phyloP scores from a whole-genome alignment of 2,329 filamentous ascomycete genomes.

The Fusarium sulawesiense region DNA sequence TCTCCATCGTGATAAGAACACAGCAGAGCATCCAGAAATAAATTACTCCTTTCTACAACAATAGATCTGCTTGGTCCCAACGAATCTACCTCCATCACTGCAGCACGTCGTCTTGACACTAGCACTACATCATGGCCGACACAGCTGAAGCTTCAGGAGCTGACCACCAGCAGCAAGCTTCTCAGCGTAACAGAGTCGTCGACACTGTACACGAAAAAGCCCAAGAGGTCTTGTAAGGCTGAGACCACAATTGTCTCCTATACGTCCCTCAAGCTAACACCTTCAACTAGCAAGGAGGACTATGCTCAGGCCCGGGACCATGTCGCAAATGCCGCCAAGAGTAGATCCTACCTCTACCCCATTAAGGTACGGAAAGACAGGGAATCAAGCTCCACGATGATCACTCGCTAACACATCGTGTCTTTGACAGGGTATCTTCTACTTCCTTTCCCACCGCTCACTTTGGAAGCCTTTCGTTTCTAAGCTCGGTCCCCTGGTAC shows the following conservation, averaged over 20 bases:
- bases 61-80: background rate
- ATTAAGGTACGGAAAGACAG: constrained; percentile 66
- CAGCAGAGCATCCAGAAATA: background rate
- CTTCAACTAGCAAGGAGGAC: constrained; percentile 70
- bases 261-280: constrained; percentile 18
- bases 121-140: constrained; percentile 41
- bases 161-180: constrained; percentile 34
- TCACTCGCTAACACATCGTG: constrained; percentile 16
- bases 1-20: constrained; percentile 13
- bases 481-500: constrained; percentile 69
- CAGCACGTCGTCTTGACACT: background rate
- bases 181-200: constrained; percentile 49
- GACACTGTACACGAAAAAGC: constrained; percentile 59
- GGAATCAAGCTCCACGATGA: background rate
- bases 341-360: constrained; percentile 86
- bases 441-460: constrained; percentile 66
- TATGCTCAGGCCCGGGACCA: constrained; percentile 72
- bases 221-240: constrained; percentile 60
- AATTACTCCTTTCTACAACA: background rate
- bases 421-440: constrained; percentile 64
- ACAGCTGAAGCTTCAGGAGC: constrained; percentile 39
- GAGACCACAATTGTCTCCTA: background rate
- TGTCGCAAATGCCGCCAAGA: constrained; percentile 76
- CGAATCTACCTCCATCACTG: background rate
- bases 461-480: constrained; percentile 70